Evolutionary conservation across 139 green algal species (phyloP).

Genomic region (Pleodorina starrii): DNA sequence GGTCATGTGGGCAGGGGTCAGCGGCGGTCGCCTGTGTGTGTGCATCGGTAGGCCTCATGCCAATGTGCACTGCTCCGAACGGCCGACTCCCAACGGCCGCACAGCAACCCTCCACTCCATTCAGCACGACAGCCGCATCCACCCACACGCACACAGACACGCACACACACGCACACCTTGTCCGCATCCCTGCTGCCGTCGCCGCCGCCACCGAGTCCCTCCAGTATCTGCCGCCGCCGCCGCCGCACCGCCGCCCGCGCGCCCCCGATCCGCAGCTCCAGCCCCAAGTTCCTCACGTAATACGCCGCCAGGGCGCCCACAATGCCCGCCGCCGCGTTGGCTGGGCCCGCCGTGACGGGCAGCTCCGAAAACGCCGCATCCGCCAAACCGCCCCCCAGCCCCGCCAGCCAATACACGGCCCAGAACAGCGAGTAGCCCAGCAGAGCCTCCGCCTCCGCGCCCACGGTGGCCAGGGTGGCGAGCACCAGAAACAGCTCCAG

Average conservation of each 20-base stretch:
- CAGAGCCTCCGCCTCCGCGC: constrained; percentile 33
- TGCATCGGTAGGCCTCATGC: too few relatives aligned
- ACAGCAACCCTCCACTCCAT: too few relatives aligned
- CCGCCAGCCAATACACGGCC: constrained; percentile 28
- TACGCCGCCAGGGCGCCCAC: constrained; percentile 30
- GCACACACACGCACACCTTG: neutral
- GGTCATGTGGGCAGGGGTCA: too few relatives aligned
- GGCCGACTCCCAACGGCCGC: too few relatives aligned
- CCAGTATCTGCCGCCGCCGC: neutral
- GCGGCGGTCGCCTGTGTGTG: too few relatives aligned
- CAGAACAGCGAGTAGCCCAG: constrained; percentile 34
- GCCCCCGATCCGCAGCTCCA: constrained; percentile 20
- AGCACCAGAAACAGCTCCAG: constrained; percentile 41
- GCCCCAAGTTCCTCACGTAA: constrained; percentile 14
- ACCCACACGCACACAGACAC: neutral
- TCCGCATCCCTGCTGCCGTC: neutral
- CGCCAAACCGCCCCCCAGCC: neutral
- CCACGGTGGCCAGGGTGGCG: constrained; percentile 38
- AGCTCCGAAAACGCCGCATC: constrained; percentile 13
- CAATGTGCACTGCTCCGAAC: too few relatives aligned
- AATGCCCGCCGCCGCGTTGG: constrained; percentile 40
- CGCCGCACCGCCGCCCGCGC: neutral
- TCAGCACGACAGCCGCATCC: too few relatives aligned
- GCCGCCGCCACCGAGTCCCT: neutral
- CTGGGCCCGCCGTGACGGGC: constrained; percentile 38